Percentiles rank a stretch among this genome's conserved stretches.
Evolutionary conservation across 2,329 filamentous ascomycete species (phyloP).

Genomic region (Aspergillus sp.): DNA sequence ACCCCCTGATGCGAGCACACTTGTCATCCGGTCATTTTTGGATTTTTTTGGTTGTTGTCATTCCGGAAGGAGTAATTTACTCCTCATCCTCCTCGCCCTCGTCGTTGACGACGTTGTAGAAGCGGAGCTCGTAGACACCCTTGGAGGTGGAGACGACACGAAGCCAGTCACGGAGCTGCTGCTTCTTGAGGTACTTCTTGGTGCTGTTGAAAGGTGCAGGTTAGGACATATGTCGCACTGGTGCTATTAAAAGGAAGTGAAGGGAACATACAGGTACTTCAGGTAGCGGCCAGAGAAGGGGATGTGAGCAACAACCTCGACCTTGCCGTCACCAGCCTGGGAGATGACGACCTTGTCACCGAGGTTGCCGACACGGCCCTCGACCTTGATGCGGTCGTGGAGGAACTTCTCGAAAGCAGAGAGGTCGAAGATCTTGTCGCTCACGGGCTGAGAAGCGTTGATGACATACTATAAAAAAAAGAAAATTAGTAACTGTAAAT

Average conservation of each 20-base stretch:
- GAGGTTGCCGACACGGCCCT: conserved; percentile 96
- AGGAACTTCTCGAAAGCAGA: conserved; percentile 99
- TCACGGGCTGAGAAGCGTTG: conserved; percentile 97
- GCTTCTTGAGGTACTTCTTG: conserved; percentile 99
- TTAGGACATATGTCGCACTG: background rate
- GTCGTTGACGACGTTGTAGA: conserved; percentile 99
- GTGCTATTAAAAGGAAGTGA: too few species aligned
- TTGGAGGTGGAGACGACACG: conserved; percentile 97
- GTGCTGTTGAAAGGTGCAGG: conserved; percentile 60
- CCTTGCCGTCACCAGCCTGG: conserved; percentile 92
- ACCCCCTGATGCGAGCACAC: conserved; percentile 15
- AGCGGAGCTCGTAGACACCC: conserved; percentile 99
- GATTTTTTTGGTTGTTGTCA: conserved; percentile 27
- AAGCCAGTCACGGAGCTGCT: conserved; percentile 99
- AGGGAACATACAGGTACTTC: conserved; percentile 87
- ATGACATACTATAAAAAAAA: conserved; percentile 77
- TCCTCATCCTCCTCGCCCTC: conserved; percentile 98
- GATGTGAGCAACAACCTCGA: conserved; percentile 96
- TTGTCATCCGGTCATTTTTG: conserved; percentile 2
- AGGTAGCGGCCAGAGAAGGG: conserved; percentile 98
- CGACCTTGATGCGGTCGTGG: conserved; percentile 99
- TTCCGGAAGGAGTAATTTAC: conserved; percentile 59
- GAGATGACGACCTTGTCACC: conserved; percentile 89
- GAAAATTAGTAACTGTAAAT: background rate
- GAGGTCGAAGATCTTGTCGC: conserved; percentile 99